Evolutionary conservation across 108 stramenopile genomes (phyloP).

Genomic region (Skeletonema tropicum): DNA sequence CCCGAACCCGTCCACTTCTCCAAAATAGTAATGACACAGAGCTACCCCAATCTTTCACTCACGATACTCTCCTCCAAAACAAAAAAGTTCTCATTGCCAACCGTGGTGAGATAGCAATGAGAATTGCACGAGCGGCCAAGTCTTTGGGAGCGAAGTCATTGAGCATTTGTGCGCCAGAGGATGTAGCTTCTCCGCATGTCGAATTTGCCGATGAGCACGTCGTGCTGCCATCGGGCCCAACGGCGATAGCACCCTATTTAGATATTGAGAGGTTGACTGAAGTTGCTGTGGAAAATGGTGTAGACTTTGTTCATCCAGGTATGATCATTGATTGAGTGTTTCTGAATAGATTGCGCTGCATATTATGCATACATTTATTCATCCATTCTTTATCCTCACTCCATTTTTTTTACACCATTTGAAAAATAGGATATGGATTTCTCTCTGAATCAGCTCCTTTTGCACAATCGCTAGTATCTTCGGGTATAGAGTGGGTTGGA

Average conservation of each 20-base stretch:
- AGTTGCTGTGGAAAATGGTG: slow-evolving; percentile 57
- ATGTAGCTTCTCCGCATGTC: slow-evolving; percentile 77
- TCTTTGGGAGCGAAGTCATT: slow-evolving; percentile 78
- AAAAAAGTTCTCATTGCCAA: slow-evolving; percentile 91
- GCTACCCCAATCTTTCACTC: slow-evolving; percentile 36
- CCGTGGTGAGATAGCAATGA: slow-evolving; percentile 94
- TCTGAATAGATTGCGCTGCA: background rate
- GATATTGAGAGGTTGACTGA: slow-evolving; percentile 55
- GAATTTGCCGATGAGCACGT: slow-evolving; percentile 72
- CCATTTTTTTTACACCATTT: background rate
- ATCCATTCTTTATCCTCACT: too few relatives aligned
- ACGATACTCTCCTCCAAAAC: slow-evolving; percentile 39
- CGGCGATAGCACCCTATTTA: slow-evolving; percentile 69
- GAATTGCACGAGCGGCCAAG: slow-evolving; percentile 86
- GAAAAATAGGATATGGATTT: slow-evolving; percentile 77
- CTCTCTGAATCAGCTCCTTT: slow-evolving; percentile 91
- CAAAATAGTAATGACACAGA: too few relatives aligned
- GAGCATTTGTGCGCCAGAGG: slow-evolving; percentile 85
- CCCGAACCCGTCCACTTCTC: too few relatives aligned
- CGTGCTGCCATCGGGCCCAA: slow-evolving; percentile 23
- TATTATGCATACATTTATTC: too few relatives aligned
- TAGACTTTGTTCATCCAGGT: slow-evolving; percentile 79
- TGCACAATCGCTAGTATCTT: slow-evolving; percentile 57
- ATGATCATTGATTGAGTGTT: background rate
- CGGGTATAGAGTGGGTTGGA: slow-evolving; percentile 84